Evolutionary conservation across 371 early-diverging fungal genomes (phyloP).

Genomic region (Rhizopus microsporus): DNA sequence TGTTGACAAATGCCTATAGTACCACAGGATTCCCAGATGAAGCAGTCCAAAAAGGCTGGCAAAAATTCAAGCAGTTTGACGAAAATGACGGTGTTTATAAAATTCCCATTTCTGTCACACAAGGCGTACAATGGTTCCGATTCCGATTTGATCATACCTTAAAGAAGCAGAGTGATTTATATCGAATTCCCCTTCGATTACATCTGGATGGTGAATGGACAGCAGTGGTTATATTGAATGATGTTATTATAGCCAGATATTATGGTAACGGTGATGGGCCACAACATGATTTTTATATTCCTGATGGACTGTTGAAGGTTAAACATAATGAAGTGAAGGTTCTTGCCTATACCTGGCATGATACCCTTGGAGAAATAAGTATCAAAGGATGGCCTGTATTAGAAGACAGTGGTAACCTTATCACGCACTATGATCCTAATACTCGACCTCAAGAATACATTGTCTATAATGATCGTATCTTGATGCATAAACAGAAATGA

Average conservation of each 20-base stretch:
- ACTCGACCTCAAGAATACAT: constrained; percentile 27
- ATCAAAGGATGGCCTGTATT: constrained; percentile 50
- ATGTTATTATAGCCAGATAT: constrained; percentile 66
- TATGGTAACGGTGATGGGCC: constrained; percentile 76
- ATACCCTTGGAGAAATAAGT: constrained; percentile 28
- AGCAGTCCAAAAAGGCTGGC: constrained; percentile 20
- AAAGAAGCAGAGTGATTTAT: constrained; percentile 17
- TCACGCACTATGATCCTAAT: constrained; percentile 9
- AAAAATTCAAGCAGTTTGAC: constrained; percentile 19
- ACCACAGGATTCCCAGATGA: constrained; percentile 82
- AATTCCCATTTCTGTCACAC: constrained; percentile 19
- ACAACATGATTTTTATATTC: constrained; percentile 75
- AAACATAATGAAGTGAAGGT: constrained; percentile 38
- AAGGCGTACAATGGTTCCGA: constrained; percentile 43
- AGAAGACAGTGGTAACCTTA: constrained; percentile 32
- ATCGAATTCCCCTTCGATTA: constrained; percentile 63
- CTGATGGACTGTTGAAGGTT: constrained; percentile 55
- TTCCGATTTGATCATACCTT: constrained; percentile 38
- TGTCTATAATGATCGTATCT: constrained; percentile 28
- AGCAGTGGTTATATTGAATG: constrained; percentile 65
- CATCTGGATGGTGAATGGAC: constrained; percentile 67
- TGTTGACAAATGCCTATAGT: constrained; percentile 54
- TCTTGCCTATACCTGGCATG: constrained; percentile 47
- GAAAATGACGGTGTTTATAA: constrained; percentile 10
- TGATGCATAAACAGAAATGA: constrained; percentile 10